These are phyloP conservation scores for Chalara sp. DNA, from an alignment of 2,329 filamentous ascomycete species.

Conservation along the genomic window DNA sequence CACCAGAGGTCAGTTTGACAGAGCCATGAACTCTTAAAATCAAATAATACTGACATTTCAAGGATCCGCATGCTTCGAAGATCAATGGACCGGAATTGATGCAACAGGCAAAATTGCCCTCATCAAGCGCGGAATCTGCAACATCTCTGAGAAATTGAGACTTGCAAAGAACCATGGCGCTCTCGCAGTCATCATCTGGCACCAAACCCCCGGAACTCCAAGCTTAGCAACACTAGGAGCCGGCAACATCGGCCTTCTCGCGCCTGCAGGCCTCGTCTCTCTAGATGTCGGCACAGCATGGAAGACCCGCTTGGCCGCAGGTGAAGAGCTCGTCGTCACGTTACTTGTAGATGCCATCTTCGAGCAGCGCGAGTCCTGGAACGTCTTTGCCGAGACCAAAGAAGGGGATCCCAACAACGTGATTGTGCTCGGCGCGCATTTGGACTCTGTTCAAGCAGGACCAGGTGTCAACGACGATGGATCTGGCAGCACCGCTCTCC, in stretches of 20 bases:
- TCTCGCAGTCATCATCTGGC: constrained; percentile 39
- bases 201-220: constrained; percentile 3
- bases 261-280: constrained; percentile 1
- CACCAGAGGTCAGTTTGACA: background rate
- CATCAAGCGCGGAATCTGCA: constrained; percentile 46
- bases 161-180: constrained; percentile 48
- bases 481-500: constrained; percentile 49
- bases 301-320: background rate
- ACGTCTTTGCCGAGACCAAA: constrained; percentile 42
- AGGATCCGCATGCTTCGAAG: background rate
- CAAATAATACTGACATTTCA: too few relatives aligned
- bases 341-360: constrained; percentile 2
- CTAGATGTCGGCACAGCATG: constrained; percentile 4
- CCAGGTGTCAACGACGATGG: constrained; percentile 64
- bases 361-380: constrained; percentile 4
- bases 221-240: background rate
- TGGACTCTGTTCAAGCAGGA: constrained; percentile 52
- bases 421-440: constrained; percentile 52
- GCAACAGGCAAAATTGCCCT: constrained; percentile 41
- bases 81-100: constrained; percentile 3
- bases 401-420: constrained; percentile 51
- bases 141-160: constrained; percentile 49
- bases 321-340: background rate
- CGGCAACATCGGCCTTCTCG: background rate
- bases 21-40: background rate